Evolutionary conservation across 768 basidiomycete genomes (phyloP).

Genomic region (Austroboletus eburneus): DNA sequence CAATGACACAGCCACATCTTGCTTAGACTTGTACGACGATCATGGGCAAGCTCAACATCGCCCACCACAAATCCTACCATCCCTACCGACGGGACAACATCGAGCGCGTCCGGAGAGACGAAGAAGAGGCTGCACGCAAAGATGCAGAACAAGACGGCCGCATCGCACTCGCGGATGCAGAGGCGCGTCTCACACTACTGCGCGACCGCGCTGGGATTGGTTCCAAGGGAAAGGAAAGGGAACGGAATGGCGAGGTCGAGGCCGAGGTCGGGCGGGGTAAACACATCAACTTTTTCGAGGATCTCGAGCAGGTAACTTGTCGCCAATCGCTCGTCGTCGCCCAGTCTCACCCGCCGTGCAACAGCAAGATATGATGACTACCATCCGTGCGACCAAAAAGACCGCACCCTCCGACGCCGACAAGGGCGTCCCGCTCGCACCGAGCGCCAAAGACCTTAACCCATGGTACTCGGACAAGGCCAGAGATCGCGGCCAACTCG

Average conservation of each 20-base stretch:
- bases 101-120: conserved; percentile 73
- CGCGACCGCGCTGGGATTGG: conserved; percentile 54
- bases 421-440: conserved; percentile 69
- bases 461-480: conserved; percentile 64
- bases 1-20: too few relatives aligned
- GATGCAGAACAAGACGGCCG: conserved; percentile 69
- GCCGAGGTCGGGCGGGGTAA: conserved; percentile 29
- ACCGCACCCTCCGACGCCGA: conserved; percentile 46
- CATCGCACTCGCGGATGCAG: conserved; percentile 74
- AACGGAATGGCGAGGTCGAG: not conserved
- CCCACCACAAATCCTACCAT: conserved; percentile 89
- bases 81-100: conserved; percentile 84
- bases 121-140: conserved; percentile 67
- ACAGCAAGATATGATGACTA: conserved; percentile 44
- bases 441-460: conserved; percentile 69
- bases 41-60: conserved; percentile 87
- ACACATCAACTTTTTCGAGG: conserved; percentile 83
- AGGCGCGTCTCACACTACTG: conserved; percentile 67
- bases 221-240: too few relatives aligned
- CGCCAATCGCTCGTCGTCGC: conserved; percentile 10
- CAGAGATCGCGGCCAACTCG: conserved; percentile 11
- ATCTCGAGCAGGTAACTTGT: conserved; percentile 72
- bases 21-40: not conserved
- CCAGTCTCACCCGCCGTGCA: too few relatives aligned
- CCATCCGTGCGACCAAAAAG: conserved; percentile 50